phyloP scores from a whole-genome alignment of 352 stramenopile genomes.

The Pythium phragmiticola region DNA sequence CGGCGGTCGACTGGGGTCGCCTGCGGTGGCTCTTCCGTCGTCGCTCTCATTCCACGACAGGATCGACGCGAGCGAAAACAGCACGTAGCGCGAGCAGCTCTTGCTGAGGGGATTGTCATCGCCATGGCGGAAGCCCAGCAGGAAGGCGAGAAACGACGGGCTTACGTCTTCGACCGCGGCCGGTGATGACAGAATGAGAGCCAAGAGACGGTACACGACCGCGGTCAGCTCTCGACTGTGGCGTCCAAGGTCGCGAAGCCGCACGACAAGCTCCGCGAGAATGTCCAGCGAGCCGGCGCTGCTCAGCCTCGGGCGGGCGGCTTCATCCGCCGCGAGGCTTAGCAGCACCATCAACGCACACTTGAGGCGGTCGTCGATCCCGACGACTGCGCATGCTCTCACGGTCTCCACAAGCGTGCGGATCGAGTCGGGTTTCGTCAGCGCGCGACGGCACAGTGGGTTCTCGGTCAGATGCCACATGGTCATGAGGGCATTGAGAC shows the following conservation, averaged over 20 bases:
- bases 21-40: not conserved
- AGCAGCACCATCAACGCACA: conserved; percentile 41
- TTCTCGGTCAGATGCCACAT: conserved; percentile 61
- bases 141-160: conserved; percentile 50
- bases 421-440: conserved; percentile 50
- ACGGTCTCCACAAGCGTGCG: conserved; percentile 49
- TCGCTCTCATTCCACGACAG: conserved; percentile 57
- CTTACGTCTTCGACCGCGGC: conserved; percentile 43
- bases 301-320: conserved; percentile 45
- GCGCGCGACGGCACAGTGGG: conserved; percentile 38
- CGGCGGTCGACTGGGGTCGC: not conserved
- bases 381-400: conserved; percentile 5
- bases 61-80: conserved; percentile 59
- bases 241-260: not conserved
- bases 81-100: conserved; percentile 49
- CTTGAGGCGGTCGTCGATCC: conserved; percentile 36
- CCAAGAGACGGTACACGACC: conserved; percentile 50
- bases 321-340: conserved; percentile 31
- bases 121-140: conserved; percentile 47
- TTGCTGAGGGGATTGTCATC: conserved; percentile 1
- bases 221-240: conserved; percentile 5
- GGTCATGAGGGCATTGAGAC: conserved; percentile 46
- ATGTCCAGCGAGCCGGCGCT: conserved; percentile 37
- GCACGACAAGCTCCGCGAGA: conserved; percentile 33
- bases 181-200: conserved; percentile 48